Conservation (phyloP, 1,284 basidiomycete genomes). For the Anthracocystis panici-leucophaei region DNA sequence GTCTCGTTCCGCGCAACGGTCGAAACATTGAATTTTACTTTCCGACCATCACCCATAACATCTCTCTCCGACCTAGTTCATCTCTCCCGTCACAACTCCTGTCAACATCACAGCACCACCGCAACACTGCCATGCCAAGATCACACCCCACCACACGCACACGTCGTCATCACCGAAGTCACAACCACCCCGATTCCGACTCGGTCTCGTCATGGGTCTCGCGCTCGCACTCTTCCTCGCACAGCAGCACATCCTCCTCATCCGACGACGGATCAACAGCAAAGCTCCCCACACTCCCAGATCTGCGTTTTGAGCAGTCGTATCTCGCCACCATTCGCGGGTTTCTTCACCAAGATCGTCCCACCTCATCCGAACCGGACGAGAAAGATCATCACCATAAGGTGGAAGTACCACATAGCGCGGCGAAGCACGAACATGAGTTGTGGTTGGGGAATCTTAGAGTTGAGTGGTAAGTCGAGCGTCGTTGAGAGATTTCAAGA, state of each 20-base stretch:
- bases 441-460: slow-evolving; percentile 60
- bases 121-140: slow-evolving; percentile 6
- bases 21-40: neutral
- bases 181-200: slow-evolving; percentile 9
- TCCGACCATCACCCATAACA: slow-evolving; percentile 1
- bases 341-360: slow-evolving; percentile 53
- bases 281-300: slow-evolving; percentile 49
- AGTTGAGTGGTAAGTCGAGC: slow-evolving; percentile 59
- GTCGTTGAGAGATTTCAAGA: neutral
- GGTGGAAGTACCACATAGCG: slow-evolving; percentile 23
- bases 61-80: neutral
- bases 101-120: neutral
- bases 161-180: neutral
- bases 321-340: slow-evolving; percentile 58
- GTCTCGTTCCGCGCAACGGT: too few species aligned
- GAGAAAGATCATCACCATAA: slow-evolving; percentile 33
- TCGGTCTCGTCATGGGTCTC: slow-evolving; percentile 17
- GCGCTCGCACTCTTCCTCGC: slow-evolving; percentile 7
- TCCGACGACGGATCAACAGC: slow-evolving; percentile 6
- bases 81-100: neutral
- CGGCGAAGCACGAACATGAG: slow-evolving; percentile 32
- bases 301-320: slow-evolving; percentile 63
- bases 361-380: neutral
- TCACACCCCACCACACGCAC: neutral
- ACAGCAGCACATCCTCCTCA: slow-evolving; percentile 14